Conservation (phyloP, 1,284 basidiomycete species). For the Cryptococcus depauperatus region DNA sequence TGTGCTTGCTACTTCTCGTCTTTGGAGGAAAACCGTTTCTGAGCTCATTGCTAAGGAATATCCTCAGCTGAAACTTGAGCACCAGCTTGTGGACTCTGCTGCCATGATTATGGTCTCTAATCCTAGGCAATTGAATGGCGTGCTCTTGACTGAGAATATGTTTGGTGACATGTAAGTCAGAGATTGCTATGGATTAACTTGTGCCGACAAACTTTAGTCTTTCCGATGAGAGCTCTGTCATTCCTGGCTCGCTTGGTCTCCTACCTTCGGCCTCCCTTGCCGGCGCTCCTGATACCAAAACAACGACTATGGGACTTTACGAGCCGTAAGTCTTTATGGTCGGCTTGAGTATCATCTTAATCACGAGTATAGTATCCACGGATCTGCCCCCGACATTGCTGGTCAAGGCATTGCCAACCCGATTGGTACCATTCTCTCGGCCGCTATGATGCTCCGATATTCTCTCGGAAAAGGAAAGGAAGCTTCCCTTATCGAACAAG, state of each 20-base stretch:
- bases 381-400: constrained; percentile 90
- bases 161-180: constrained; percentile 87
- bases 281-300: constrained; percentile 68
- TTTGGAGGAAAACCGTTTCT: constrained; percentile 88
- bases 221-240: constrained; percentile 93
- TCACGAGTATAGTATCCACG: constrained; percentile 20
- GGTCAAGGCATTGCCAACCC: constrained; percentile 94
- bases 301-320: constrained; percentile 76
- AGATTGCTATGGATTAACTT: background rate
- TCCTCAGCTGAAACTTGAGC: constrained; percentile 75
- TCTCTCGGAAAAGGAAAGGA: constrained; percentile 79
- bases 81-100: constrained; percentile 91
- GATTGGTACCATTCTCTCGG: constrained; percentile 92
- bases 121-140: constrained; percentile 90
- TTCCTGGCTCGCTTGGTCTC: constrained; percentile 93
- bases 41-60: constrained; percentile 76
- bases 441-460: constrained; percentile 89
- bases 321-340: constrained; percentile 57
- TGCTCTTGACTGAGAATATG: constrained; percentile 88
- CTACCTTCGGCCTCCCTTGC: constrained; percentile 86
- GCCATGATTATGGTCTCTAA: constrained; percentile 92
- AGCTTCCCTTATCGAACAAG: constrained; percentile 75
- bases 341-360: background rate
- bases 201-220: constrained; percentile 53
- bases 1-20: constrained; percentile 85